Conservation (phyloP, 78 protist species). For the Trichosphaerium sp. region DNA sequence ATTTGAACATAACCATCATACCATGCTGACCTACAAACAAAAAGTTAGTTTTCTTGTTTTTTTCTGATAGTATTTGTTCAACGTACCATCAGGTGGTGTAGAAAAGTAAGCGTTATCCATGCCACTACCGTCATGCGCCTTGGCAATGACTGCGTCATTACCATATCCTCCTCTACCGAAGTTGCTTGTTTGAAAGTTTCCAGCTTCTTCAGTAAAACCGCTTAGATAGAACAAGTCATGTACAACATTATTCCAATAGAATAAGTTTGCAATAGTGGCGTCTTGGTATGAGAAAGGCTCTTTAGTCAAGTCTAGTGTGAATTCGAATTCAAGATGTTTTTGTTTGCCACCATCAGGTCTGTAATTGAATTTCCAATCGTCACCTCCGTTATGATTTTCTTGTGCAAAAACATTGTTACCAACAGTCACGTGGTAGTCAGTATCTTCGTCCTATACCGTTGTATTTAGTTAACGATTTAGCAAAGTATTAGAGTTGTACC, state of each 20-base stretch:
- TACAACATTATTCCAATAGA: background rate
- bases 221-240: constrained; percentile 7
- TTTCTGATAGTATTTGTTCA: too few species aligned
- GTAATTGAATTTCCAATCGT: background rate
- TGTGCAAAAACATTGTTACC: constrained; percentile 14
- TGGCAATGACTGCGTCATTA: constrained; percentile 9
- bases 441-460: too few species aligned
- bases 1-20: constrained; percentile 4
- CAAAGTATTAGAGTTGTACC: too few species aligned
- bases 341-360: too few species aligned
- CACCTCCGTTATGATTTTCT: background rate
- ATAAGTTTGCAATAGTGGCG: constrained; percentile 4
- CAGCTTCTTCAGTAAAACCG: background rate
- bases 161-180: background rate
- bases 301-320: background rate
- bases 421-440: background rate
- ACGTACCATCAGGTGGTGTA: constrained; percentile 12
- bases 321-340: background rate
- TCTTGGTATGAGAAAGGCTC: background rate
- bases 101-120: background rate
- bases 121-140: constrained; percentile 8
- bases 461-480: too few species aligned
- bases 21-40: too few species aligned
- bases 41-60: too few species aligned
- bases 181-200: constrained; percentile 5